Evolutionary conservation across 2,329 filamentous ascomycete genomes (phyloP).

Genomic region (Trichophyton schoenleinii): DNA sequence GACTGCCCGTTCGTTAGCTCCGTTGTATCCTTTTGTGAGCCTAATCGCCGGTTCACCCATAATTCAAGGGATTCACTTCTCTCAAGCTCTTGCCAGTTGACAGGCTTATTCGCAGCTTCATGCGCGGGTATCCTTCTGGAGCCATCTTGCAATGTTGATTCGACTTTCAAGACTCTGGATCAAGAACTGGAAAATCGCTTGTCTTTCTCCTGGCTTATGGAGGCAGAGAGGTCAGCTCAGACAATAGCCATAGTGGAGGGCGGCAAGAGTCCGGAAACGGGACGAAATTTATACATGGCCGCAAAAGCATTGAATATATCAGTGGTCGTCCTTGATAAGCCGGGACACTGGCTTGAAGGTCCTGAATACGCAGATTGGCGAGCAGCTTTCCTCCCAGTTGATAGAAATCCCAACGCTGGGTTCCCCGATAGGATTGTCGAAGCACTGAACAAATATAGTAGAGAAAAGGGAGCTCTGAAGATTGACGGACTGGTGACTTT

Average conservation of each 20-base stretch:
- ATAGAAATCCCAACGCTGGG: not conserved
- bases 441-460: not conserved
- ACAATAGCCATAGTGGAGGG: not conserved
- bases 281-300: not conserved
- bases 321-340: not conserved
- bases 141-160: too few relatives aligned
- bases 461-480: not conserved
- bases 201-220: conserved; percentile 1
- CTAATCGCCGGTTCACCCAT: not conserved
- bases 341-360: not conserved
- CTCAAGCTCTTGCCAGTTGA: too few relatives aligned
- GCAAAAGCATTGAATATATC: not conserved
- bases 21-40: not conserved
- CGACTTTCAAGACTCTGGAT: not conserved
- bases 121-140: too few relatives aligned
- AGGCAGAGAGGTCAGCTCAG: too few relatives aligned
- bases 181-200: conserved; percentile 1
- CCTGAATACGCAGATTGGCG: not conserved
- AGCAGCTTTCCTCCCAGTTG: not conserved
- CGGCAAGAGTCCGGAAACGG: not conserved
- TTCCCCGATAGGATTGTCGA: not conserved
- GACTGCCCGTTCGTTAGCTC: too few relatives aligned
- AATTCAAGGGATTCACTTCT: too few relatives aligned
- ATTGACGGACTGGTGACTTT: not conserved
- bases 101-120: too few relatives aligned